phyloP scores from a whole-genome alignment of 495 filamentous ascomycete species.

The Neurospora sp. region DNA sequence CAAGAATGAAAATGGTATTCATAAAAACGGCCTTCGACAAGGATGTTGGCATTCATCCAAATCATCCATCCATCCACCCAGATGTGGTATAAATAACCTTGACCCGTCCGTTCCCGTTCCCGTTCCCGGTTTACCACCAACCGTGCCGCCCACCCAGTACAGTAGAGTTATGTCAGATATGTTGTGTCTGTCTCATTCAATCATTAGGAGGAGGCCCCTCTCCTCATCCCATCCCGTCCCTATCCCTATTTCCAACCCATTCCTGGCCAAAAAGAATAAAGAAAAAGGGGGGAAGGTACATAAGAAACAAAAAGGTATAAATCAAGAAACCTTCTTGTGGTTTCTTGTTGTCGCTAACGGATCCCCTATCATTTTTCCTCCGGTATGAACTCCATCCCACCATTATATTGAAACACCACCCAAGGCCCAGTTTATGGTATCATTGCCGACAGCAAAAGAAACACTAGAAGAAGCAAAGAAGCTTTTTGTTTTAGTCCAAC shows the following conservation, averaged over 20 bases:
- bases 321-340: neutral
- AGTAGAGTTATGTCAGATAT: neutral
- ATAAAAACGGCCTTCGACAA: neutral
- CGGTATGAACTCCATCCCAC: neutral
- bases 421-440: neutral
- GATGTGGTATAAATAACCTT: neutral
- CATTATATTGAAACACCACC: neutral
- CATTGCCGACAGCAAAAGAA: neutral
- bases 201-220: neutral
- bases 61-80: neutral
- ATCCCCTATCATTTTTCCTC: neutral
- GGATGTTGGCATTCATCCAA: neutral
- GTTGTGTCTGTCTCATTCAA: neutral
- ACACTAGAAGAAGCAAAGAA: neutral
- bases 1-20: neutral
- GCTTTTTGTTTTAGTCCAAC: neutral
- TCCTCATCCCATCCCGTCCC: neutral
- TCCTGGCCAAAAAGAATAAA: slow-evolving; percentile 1
- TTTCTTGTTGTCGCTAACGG: neutral
- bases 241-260: neutral
- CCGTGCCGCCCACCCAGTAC: neutral
- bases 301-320: neutral
- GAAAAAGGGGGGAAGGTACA: neutral
- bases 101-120: neutral
- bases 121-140: neutral